These are phyloP conservation scores for Thelonectria rubi DNA, from an alignment of 2,329 filamentous ascomycete genomes.

Conservation along the genomic window DNA sequence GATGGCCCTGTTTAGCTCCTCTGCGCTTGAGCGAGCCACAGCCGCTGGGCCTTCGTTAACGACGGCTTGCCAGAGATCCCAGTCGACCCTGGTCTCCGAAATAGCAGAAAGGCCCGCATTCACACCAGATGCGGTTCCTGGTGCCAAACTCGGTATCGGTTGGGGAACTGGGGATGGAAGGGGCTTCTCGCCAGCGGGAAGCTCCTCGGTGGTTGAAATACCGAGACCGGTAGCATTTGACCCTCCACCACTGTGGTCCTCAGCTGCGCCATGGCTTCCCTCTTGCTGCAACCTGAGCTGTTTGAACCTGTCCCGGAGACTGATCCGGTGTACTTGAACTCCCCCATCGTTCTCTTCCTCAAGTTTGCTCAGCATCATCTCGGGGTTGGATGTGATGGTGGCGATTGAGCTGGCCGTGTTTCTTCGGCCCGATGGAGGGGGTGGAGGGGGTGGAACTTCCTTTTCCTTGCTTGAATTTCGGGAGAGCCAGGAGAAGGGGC, in stretches of 20 bases:
- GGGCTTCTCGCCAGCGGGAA: constrained; percentile 42
- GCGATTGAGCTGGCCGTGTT: constrained; percentile 84
- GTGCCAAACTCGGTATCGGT: constrained; percentile 76
- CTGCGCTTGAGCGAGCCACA: constrained; percentile 85
- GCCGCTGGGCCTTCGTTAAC: constrained; percentile 94
- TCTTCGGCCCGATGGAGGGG: constrained; percentile 66
- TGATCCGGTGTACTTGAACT: constrained; percentile 63
- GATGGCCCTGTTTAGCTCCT: constrained; percentile 90
- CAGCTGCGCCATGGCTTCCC: constrained; percentile 57
- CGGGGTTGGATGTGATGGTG: constrained; percentile 81
- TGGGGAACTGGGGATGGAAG: constrained; percentile 64
- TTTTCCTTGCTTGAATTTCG: constrained; percentile 70
- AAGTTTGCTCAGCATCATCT: constrained; percentile 79
- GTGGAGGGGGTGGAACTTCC: constrained; percentile 63
- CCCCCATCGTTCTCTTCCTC: constrained; percentile 72
- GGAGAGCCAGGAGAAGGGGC: constrained; percentile 87
- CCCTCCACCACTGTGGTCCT: constrained; percentile 54
- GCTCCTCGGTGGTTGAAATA: constrained; percentile 39
- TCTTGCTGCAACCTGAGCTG: constrained; percentile 79
- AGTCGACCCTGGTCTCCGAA: constrained; percentile 84
- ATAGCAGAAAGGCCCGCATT: constrained; percentile 78
- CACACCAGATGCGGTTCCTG: constrained; percentile 86
- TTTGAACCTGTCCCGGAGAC: constrained; percentile 82
- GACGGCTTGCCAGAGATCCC: constrained; percentile 97
- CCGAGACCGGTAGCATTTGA: constrained; percentile 34